Evolutionary conservation across 2,329 filamentous ascomycete genomes (phyloP).

Genomic region (Aspergillus piperis): DNA sequence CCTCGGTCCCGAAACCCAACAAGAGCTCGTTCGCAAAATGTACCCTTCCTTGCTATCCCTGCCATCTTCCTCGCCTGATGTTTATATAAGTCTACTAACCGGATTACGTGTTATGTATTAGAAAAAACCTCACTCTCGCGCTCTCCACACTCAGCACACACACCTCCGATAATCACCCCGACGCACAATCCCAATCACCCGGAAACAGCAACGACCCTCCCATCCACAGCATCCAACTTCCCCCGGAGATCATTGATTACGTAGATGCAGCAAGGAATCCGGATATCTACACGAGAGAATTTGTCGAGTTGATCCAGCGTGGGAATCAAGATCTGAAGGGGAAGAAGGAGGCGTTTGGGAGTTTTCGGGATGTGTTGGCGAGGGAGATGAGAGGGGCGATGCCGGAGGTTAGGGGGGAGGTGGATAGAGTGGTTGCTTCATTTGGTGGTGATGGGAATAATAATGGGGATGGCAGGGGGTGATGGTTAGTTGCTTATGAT

Average conservation of each 20-base stretch:
- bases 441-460: background rate
- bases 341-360: slow-evolving; percentile 59
- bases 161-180: slow-evolving; percentile 31
- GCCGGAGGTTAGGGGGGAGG: slow-evolving; percentile 45
- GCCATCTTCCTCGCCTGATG: background rate
- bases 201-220: slow-evolving; percentile 40
- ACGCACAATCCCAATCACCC: slow-evolving; percentile 40
- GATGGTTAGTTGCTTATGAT: background rate
- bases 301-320: slow-evolving; percentile 64
- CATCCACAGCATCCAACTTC: slow-evolving; percentile 56
- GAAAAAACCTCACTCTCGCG: slow-evolving; percentile 55
- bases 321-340: slow-evolving; percentile 65
- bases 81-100: background rate
- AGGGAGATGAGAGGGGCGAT: slow-evolving; percentile 60
- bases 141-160: slow-evolving; percentile 54
- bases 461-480: background rate
- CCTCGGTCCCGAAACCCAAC: slow-evolving; percentile 57
- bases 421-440: background rate
- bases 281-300: slow-evolving; percentile 67
- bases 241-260: slow-evolving; percentile 63
- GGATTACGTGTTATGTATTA: slow-evolving; percentile 21
- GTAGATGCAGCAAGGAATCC: slow-evolving; percentile 65
- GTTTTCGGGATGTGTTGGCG: slow-evolving; percentile 61
- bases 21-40: slow-evolving; percentile 61
- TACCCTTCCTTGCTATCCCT: slow-evolving; percentile 29